phyloP scores from a whole-genome alignment of 768 basidiomycete genomes.

The Galerina sulciceps region DNA sequence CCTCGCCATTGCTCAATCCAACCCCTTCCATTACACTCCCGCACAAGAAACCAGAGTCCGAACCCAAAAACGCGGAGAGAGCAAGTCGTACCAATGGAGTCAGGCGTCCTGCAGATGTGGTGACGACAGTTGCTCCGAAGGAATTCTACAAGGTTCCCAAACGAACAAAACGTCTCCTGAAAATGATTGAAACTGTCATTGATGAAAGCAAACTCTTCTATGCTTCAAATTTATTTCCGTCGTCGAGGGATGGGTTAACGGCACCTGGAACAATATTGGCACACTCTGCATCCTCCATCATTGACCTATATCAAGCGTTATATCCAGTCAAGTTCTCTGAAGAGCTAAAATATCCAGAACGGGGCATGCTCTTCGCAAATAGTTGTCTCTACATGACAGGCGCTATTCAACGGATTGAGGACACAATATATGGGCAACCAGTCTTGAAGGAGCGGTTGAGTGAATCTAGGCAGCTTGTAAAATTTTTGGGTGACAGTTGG shows the following conservation, averaged over 20 bases:
- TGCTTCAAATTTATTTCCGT: constrained; percentile 55
- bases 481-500: constrained; percentile 66
- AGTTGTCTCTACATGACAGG: constrained; percentile 72
- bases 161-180: constrained; percentile 56
- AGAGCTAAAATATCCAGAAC: constrained; percentile 52
- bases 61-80: not conserved
- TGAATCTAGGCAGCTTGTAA: constrained; percentile 56
- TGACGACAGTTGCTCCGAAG: constrained; percentile 32
- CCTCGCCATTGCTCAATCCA: constrained; percentile 8
- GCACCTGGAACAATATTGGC: constrained; percentile 59
- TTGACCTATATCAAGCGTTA: constrained; percentile 83
- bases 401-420: constrained; percentile 50
- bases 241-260: constrained; percentile 30
- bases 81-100: constrained; percentile 17
- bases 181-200: constrained; percentile 63
- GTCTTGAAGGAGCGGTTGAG: constrained; percentile 48
- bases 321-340: constrained; percentile 66
- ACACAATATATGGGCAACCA: constrained; percentile 27
- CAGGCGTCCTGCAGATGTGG: constrained; percentile 23
- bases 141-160: constrained; percentile 67
- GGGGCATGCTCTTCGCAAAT: constrained; percentile 79
- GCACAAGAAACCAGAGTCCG: not conserved
- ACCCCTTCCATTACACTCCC: constrained; percentile 22
- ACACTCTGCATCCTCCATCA: constrained; percentile 62
- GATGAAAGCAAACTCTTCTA: constrained; percentile 70